These are phyloP conservation scores for Pseudocercospora ulei DNA, from an alignment of 2,329 filamentous ascomycete species.

Conservation along the genomic window DNA sequence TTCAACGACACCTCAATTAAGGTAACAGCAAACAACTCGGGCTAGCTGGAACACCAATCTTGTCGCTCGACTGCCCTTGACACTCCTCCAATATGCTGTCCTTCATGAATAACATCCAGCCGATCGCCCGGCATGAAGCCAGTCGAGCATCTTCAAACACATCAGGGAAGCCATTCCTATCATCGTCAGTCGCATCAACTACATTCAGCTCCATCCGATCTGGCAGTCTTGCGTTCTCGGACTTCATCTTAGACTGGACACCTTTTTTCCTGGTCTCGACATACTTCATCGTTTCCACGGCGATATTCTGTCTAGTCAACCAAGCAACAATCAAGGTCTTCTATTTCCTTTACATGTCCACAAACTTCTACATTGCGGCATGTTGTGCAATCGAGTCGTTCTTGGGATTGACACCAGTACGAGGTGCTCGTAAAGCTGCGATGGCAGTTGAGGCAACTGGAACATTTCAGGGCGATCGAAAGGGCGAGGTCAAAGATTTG, in stretches of 20 bases:
- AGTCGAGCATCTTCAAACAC: slow-evolving; percentile 6
- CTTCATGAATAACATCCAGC: slow-evolving; percentile 11
- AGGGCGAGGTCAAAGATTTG: slow-evolving; percentile 30
- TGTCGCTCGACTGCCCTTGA: not conserved
- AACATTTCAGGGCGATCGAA: slow-evolving; percentile 26
- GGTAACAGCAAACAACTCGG: not conserved
- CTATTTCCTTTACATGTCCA: slow-evolving; percentile 32
- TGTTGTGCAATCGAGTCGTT: slow-evolving; percentile 30
- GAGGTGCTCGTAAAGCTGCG: slow-evolving; percentile 26
- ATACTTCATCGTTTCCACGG: slow-evolving; percentile 30
- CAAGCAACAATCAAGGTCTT: slow-evolving; percentile 28
- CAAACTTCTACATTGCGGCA: slow-evolving; percentile 31
- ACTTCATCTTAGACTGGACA: slow-evolving; percentile 30
- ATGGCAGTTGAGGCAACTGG: slow-evolving; percentile 27
- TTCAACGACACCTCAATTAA: not conserved
- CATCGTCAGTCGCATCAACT: slow-evolving; percentile 16
- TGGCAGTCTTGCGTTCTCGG: slow-evolving; percentile 23
- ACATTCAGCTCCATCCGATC: slow-evolving; percentile 12
- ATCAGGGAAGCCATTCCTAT: slow-evolving; percentile 12
- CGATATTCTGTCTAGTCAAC: slow-evolving; percentile 28
- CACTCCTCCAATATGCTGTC: slow-evolving; percentile 15
- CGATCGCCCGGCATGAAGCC: slow-evolving; percentile 12
- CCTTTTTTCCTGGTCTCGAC: slow-evolving; percentile 27
- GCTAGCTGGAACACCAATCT: not conserved
- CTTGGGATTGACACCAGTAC: slow-evolving; percentile 29